Base-by-base conservation (phyloP, 106 monocot species). In the Apostasia ramifera region DNA sequence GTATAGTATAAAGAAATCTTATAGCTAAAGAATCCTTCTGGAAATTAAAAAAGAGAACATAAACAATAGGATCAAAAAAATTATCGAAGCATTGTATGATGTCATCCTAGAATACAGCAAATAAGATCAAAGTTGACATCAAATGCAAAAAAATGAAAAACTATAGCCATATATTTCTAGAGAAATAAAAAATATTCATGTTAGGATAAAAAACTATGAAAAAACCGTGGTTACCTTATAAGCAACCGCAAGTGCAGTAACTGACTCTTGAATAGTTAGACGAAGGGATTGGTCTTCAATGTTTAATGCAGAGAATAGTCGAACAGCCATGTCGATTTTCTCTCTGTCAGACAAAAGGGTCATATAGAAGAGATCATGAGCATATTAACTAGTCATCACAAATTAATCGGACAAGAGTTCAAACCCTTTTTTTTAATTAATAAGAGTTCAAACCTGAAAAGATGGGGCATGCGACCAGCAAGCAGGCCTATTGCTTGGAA, bases 401-500 rank as follows among this genome's bases (percentile, higher is more conserved):
- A 12, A 47, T 39, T 69, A 41, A 48, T 51, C 0, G 44, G 49
- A 44, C 2, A 50, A 53, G 39, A 50, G 45, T 38, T 2, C n/a
- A 44, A 11, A 1, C 44, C 11, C 6, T 13, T 59, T 37, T 2
- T 59, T 8, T 38, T 41, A 53, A 66, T 10, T 39, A 56, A 65
- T 14, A 58, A 12, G 46, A 63, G 65, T 38, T 7, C 79, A 47
- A 82, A 69, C 97, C 89, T 92, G 81, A 98, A 98, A 76, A 92
- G 89, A 61, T 89, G 84, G 55, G 97, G 97, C 87, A 98, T 71
- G 45, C 97, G 89, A 79, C 79, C 74, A 8, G 97, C 92, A 83
- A 98, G 92, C 70, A 98, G 72, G 41, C 92, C 97, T 63, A 92
- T 92, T 52, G 92, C 92, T 83, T 98, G 97, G 75, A 81, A 98